Percentiles rank a stretch among this genome's conserved stretches.
Conservation (phyloP, 176 grass and related monocot genomes). For the Hyparrhenia diplandra region DNA sequence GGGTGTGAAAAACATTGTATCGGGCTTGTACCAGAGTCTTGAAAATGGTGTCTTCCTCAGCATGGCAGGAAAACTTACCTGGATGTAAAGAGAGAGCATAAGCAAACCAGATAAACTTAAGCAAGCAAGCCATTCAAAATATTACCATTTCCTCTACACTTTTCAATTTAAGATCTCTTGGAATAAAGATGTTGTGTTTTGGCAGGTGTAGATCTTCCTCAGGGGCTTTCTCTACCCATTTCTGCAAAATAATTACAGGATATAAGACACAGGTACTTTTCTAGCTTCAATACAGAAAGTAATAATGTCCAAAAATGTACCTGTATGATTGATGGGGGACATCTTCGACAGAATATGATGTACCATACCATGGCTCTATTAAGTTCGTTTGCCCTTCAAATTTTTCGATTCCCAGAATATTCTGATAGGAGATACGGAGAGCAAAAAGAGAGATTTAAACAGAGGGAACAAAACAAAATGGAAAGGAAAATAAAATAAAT, state of each 20-base stretch:
- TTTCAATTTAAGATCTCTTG: slow-evolving; percentile 75
- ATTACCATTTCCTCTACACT: slow-evolving; percentile 66
- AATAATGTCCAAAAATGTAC: slow-evolving; percentile 31
- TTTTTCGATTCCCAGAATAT: slow-evolving; percentile 93
- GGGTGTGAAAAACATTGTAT: slow-evolving; percentile 80
- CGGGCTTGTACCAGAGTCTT: slow-evolving; percentile 92
- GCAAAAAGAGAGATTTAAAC: not conserved
- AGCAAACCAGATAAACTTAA: slow-evolving; percentile 28
- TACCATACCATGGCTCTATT: slow-evolving; percentile 92
- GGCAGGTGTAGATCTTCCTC: slow-evolving; percentile 70
- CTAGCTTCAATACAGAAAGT: slow-evolving; percentile 1
- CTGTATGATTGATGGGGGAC: slow-evolving; percentile 51
- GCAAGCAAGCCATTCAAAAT: not conserved
- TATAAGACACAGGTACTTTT: slow-evolving; percentile 5
- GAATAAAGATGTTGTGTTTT: slow-evolving; percentile 84
- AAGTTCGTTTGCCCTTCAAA: slow-evolving; percentile 68
- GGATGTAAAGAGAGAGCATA: slow-evolving; percentile 19
- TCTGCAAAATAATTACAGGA: slow-evolving; percentile 39
- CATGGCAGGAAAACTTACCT: slow-evolving; percentile 64
- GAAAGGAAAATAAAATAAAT: not conserved
- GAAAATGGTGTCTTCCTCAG: slow-evolving; percentile 79
- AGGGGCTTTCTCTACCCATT: slow-evolving; percentile 83
- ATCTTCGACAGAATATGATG: slow-evolving; percentile 69
- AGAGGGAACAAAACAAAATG: slow-evolving; percentile 12
- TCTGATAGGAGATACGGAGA: slow-evolving; percentile 39